A percentile compares a stretch with the other conserved stretches of the same genome.
Conservation (phyloP, 208 protist genomes). For the Wallacemonas collosoma region DNA sequence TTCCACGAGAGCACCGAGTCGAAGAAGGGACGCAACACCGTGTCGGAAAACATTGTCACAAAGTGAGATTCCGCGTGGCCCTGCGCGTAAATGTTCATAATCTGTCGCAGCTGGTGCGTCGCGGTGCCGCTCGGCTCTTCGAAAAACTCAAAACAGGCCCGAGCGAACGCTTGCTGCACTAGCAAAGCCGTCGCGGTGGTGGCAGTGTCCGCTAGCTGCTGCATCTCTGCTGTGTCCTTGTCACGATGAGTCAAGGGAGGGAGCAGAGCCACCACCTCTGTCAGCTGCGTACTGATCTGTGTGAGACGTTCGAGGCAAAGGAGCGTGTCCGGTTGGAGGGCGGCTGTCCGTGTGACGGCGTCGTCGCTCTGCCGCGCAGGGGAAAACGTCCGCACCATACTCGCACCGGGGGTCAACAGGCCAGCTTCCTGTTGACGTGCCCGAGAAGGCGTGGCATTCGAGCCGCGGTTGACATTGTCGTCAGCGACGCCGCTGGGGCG, state of each 20-base stretch:
- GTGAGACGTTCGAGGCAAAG: neutral
- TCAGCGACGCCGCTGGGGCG: neutral
- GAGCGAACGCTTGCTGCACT: constrained; percentile 16
- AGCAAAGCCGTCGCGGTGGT: neutral
- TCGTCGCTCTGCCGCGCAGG: neutral
- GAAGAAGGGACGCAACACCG: constrained; percentile 56
- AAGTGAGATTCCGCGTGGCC: constrained; percentile 48
- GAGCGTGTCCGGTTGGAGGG: neutral
- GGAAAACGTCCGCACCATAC: neutral
- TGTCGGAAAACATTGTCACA: constrained; percentile 57
- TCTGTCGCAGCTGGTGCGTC: constrained; percentile 22
- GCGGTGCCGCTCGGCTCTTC: constrained; percentile 2
- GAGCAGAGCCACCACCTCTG: constrained; percentile 5
- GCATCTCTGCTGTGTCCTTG: constrained; percentile 8
- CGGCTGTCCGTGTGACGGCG: neutral
- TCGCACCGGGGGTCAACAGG: too few species aligned
- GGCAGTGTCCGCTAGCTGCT: constrained; percentile 4
- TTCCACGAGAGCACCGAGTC: constrained; percentile 82
- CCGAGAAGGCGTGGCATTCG: neutral
- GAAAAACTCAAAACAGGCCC: constrained; percentile 20
- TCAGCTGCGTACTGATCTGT: constrained; percentile 9
- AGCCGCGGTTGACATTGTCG: neutral
- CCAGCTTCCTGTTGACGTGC: too few species aligned
- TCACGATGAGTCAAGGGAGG: constrained; percentile 17
- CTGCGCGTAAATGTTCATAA: constrained; percentile 54